Evolutionary conservation across 805 yeast species (phyloP), one percentile per base, ranked within the genome.

Genomic region (Kuraishia piskuri): DNA sequence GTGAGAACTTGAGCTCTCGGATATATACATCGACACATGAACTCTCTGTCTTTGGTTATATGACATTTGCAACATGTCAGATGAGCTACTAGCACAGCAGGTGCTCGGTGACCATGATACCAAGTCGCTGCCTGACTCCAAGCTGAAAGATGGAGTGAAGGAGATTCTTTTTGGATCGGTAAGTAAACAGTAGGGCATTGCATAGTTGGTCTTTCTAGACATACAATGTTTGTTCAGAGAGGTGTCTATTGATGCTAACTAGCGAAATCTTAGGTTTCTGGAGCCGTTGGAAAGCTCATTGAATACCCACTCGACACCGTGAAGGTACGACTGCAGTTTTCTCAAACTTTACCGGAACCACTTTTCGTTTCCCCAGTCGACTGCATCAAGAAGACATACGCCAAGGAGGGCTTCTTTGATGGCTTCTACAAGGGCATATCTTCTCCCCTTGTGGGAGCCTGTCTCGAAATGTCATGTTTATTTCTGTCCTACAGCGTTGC

Each of bases 281-380:
- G 98, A 17, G 85, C 89, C 53, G 67, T 82, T 3, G 97, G 96
- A 1, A 92, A 91, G 65, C 60, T 86, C 26, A 79, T 91, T 14
- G 98, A 91, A 67, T 91, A 84, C 61, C 98, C 98, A 0, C 90
- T 91, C 59, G 98, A 91, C 62, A 92, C 97, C 0, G 78, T 90
- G 48, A 91, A 91, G 68, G 98, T 91, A 2, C 75, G 97, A 54
- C 73, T 92, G 26, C 92, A 86, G 63, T 69, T 68, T 53, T 80
- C 90, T 1, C 94, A 88, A 62, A 85, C 90, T 7, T 71, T 82
- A 26, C 65, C 70, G 3, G 56, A 60, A 7, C 77, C 79, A 0
- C 68, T 79, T 10, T 84, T 78, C 61, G 67, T 67, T 0, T 82
- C 88, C 1, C 85, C 96, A 0, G 55, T 76, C 55, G 84, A 83